Base-by-base conservation (phyloP, 2,329 filamentous ascomycete genomes). In the Cytospora leucostoma region DNA sequence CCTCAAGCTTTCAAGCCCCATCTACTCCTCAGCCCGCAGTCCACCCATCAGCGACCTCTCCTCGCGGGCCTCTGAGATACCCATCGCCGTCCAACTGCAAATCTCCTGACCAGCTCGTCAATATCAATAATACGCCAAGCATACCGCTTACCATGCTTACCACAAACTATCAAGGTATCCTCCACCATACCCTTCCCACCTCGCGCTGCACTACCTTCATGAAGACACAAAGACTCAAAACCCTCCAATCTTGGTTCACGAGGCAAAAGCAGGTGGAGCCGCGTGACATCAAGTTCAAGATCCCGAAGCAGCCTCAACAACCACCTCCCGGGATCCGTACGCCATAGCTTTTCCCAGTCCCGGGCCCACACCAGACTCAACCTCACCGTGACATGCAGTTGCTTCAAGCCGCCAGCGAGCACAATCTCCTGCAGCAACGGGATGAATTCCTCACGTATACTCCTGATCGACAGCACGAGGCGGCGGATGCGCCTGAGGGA, bases 221-320 rank as follows among this genome's bases (percentile, higher is more conserved):
- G 27, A 17, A 27, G 27, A 49, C 55, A 57, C 55, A 27, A 57
- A 17, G 11, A 12, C 47, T 11, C 35, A 32, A 57, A 13, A 11
- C 15, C 55, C 40, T 21, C 27, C 7, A 32, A 13, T 17, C 7
- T 27, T 17, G 12, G 37, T 17, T 10, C 27, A 19, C 15, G 3
- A n/a, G 10, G 38, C 21, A 69, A 69, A 59, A 73, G 73, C 47
- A 80, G 74, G 67, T 71, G 71, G 34, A 82, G 67, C 62, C 75
- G 71, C 15, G 76, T 77, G 50, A 66, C 72, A 55, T 77, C 71
- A 40, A 83, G 71, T 54, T 81, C 77, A 55, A 80, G 80, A 63
- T 82, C 80, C 50, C 74, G 70, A 60, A 83, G 68, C 19, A 82
- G 69, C 58, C 71, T 70, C 53, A 82, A 67, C 10, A 82, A 67